A percentile compares a stretch with the other conserved stretches of the same genome.
Conservation (phyloP, 306 rosid genomes). For the Calophaca sinica region DNA sequence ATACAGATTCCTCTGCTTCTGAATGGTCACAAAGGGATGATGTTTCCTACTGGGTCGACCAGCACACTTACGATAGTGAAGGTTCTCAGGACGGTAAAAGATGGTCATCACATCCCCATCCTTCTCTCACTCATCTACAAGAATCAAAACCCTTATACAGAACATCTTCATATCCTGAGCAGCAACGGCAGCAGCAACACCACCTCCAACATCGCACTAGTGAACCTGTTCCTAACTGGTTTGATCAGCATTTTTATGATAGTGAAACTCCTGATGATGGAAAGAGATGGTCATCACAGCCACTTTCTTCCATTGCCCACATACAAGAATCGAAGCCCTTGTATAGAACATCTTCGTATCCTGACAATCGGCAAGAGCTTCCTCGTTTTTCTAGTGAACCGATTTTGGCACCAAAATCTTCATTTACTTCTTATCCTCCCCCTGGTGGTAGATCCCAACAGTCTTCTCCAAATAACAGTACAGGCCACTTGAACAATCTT, state of each 20-base stretch:
- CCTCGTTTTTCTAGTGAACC: slow-evolving; percentile 65
- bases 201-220: slow-evolving; percentile 66
- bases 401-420: slow-evolving; percentile 55
- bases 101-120: slow-evolving; percentile 78
- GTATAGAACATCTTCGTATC: slow-evolving; percentile 68
- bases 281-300: slow-evolving; percentile 65
- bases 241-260: slow-evolving; percentile 55
- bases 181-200: slow-evolving; percentile 57
- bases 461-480: slow-evolving; percentile 53
- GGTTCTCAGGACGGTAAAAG: slow-evolving; percentile 49
- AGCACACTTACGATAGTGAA: slow-evolving; percentile 51
- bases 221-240: slow-evolving; percentile 70
- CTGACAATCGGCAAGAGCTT: slow-evolving; percentile 57
- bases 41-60: slow-evolving; percentile 51
- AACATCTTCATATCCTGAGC: slow-evolving; percentile 90
- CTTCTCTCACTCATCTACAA: slow-evolving; percentile 45
- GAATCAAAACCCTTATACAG: slow-evolving; percentile 74
- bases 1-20: slow-evolving; percentile 61
- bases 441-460: slow-evolving; percentile 60
- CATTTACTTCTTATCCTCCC: slow-evolving; percentile 67
- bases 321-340: slow-evolving; percentile 47
- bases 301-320: slow-evolving; percentile 50
- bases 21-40: slow-evolving; percentile 65
- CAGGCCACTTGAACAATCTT: slow-evolving; percentile 50
- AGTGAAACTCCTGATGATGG: slow-evolving; percentile 54